A percentile compares a stretch with the other conserved stretches of the same genome.
Evolutionary conservation across 805 yeast species (phyloP).

Genomic region (Candida sphagnicola): DNA sequence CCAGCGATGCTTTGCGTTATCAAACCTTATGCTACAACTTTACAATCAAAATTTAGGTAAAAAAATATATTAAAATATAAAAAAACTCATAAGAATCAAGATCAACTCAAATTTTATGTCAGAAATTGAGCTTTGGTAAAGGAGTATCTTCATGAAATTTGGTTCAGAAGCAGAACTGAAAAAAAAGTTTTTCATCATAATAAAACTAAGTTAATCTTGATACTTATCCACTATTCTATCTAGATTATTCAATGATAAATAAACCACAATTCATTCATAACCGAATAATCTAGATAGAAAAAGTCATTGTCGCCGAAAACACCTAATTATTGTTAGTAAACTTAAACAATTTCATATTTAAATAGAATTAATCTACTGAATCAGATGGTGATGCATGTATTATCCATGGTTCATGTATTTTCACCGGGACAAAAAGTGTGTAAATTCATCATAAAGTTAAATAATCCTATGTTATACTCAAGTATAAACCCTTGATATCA

Average conservation of each 20-base stretch:
- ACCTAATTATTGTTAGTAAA: constrained; percentile 1
- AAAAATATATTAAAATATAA: not conserved
- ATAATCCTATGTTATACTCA: too few relatives aligned
- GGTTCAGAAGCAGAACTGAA: constrained; percentile 99
- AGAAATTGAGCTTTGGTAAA: constrained; percentile 58
- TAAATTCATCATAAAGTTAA: constrained; percentile 3
- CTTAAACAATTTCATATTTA: not conserved
- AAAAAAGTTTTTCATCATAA: constrained; percentile 58
- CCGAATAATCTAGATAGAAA: constrained; percentile 1
- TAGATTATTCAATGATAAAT: not conserved
- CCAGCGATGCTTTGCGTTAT: too few relatives aligned
- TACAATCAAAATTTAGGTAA: not conserved
- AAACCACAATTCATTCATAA: not conserved
- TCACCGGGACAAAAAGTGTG: constrained; percentile 5
- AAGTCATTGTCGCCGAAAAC: not conserved
- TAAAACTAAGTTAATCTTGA: constrained; percentile 12
- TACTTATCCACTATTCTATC: not conserved
- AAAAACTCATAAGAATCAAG: not conserved
- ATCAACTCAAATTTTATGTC: constrained; percentile 19
- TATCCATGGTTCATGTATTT: constrained; percentile 38
- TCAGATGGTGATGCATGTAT: constrained; percentile 99
- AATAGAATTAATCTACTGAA: constrained; percentile 7
- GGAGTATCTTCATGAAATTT: constrained; percentile 67
- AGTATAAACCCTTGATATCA: not conserved
- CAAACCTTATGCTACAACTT: too few relatives aligned